Conservation (phyloP, 129 eudicot genomes). For the Chrysanthemum lavandulifolium region DNA sequence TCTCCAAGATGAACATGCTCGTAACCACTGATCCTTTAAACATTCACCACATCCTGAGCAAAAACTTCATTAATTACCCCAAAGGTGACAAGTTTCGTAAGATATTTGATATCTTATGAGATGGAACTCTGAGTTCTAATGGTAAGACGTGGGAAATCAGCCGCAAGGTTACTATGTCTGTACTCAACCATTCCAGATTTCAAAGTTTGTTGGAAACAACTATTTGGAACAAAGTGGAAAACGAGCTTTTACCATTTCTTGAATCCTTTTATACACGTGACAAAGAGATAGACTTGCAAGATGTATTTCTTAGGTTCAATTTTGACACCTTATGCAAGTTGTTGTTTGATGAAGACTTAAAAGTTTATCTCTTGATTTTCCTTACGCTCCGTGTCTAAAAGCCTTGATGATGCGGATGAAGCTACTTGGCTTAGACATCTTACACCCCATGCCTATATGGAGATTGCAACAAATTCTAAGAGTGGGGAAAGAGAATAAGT, state of each 20-base stretch:
- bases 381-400: slow-evolving; percentile 33
- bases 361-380: slow-evolving; percentile 34
- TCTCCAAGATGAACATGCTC: not conserved
- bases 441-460: no score
- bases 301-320: slow-evolving; percentile 43
- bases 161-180: slow-evolving; percentile 17
- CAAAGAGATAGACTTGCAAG: slow-evolving; percentile 42
- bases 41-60: slow-evolving; percentile 40
- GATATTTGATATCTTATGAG: slow-evolving; percentile 42
- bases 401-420: not conserved
- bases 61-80: slow-evolving; percentile 34
- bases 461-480: no score
- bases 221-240: slow-evolving; percentile 24
- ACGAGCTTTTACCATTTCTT: slow-evolving; percentile 15
- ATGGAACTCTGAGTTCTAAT: slow-evolving; percentile 32
- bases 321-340: slow-evolving; percentile 38
- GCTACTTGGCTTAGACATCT: no score
- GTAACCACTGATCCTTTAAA: slow-evolving; percentile 37
- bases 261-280: slow-evolving; percentile 9
- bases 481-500: not conserved
- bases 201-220: slow-evolving; percentile 13
- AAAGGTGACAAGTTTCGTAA: slow-evolving; percentile 29
- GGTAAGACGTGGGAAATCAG: slow-evolving; percentile 36
- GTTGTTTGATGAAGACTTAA: slow-evolving; percentile 39
- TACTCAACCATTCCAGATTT: not conserved